Base-by-base conservation (phyloP, 768 basidiomycete species). In the Mycena rosella region DNA sequence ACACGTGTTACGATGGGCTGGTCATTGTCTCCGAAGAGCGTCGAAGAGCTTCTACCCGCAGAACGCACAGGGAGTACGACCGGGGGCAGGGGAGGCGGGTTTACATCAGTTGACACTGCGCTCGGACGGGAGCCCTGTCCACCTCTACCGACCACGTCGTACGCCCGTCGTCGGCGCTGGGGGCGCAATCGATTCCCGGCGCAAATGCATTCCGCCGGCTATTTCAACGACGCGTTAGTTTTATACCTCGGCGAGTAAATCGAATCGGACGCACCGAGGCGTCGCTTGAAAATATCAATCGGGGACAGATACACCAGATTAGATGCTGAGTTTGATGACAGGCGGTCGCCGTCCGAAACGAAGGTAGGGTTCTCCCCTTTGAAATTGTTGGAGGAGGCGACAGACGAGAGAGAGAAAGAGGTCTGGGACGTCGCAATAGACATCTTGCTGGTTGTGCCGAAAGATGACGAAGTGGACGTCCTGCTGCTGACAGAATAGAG, bases 101-200 rank as follows among this genome's bases (percentile, higher is more conserved):
- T 8, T 40, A 40, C 10, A 15, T n/a, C 38, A 34, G 38, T 15
- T 20, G 20, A n/a, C 20, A 69, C 58, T 0, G 51, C 47, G 24
- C 68, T 57, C 6, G 59, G 47, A 10, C 68, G 68, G n/a, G 68
- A 69, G 0, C 68, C 68, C n/a, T 56, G 51, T 27, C 68, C 68
- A 17, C 68, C 68, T 5, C 68, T 45, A 0, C 68, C 68, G 17
- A 60, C 62, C 18, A 69, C 68, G n/a, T 10, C 68, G 68, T 22
- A 69, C 58, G 15, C 24, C 27, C 9, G 36, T 27, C 14, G 45
- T 36, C 5, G 53, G 47, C 29, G 30, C 10, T 15, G 34, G 18
- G 5, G n/a, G 14, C 47, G 27, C n/a, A 3, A 30, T 6, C 26
- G 65, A 60, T 20, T 27, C 34, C 8, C 29, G 60, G 10, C 59